Percentiles rank a stretch among this genome's conserved stretches.
These are phyloP conservation scores for Cucurbita argyrosperma DNA, from an alignment of 306 rosid species.

Conservation along the genomic window DNA sequence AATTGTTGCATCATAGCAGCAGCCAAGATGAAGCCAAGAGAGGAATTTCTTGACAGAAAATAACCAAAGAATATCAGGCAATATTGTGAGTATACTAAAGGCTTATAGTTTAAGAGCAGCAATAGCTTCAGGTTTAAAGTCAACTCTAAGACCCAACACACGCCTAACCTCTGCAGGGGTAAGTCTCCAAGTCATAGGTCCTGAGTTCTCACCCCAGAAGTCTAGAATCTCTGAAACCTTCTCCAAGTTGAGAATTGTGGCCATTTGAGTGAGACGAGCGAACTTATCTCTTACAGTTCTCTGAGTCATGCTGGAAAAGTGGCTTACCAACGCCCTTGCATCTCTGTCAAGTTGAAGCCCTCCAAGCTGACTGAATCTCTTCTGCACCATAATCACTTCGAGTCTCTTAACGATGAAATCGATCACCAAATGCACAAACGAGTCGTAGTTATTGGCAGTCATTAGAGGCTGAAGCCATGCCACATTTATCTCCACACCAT, in stretches of 20 bases:
- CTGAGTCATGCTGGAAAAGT: constrained; percentile 83
- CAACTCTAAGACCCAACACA: constrained; percentile 77
- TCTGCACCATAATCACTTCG: constrained; percentile 97
- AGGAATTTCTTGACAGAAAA: neutral
- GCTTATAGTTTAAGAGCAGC: constrained; percentile 61
- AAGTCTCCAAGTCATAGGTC: constrained; percentile 97
- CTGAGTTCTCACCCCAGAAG: constrained; percentile 99
- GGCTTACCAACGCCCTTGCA: constrained; percentile 83
- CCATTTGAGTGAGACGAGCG: constrained; percentile 93
- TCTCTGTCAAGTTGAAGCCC: constrained; percentile 97
- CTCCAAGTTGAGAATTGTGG: constrained; percentile 82
- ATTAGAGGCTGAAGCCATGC: constrained; percentile 84
- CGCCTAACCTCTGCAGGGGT: constrained; percentile 98
- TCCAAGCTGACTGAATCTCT: constrained; percentile 85
- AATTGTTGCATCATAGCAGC: no score
- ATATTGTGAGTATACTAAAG: neutral
- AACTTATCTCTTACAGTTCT: constrained; percentile 93
- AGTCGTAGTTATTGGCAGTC: constrained; percentile 78
- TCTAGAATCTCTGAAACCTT: constrained; percentile 93
- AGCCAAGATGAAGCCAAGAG: neutral
- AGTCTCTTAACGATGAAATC: constrained; percentile 85
- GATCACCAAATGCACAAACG: constrained; percentile 64
- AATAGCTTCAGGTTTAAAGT: constrained; percentile 88
- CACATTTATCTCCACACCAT: constrained; percentile 72
- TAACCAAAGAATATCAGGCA: constrained; percentile 20